Conservation (phyloP, 1,284 basidiomycete species). For the Filobasidium uniguttulatum region DNA sequence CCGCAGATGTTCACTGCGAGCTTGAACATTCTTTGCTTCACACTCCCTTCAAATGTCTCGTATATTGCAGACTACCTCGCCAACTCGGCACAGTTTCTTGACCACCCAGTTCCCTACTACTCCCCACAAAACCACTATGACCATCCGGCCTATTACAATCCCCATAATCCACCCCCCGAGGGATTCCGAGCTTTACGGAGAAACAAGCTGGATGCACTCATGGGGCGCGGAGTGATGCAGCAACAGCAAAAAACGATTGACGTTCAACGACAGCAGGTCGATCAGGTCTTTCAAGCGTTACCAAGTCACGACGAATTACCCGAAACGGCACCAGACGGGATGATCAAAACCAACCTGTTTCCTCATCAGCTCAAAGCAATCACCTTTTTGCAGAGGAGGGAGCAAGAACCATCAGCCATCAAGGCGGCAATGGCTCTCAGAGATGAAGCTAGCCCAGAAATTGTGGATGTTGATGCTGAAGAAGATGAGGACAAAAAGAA, state of each 20-base stretch:
- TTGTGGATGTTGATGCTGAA: neutral
- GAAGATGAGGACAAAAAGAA: constrained; percentile 23
- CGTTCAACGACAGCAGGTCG: constrained; percentile 82
- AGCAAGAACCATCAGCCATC: constrained; percentile 39
- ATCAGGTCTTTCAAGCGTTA: constrained; percentile 80
- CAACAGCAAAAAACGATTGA: constrained; percentile 56
- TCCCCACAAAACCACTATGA: constrained; percentile 46
- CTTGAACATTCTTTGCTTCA: constrained; percentile 76
- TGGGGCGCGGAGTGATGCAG: constrained; percentile 4
- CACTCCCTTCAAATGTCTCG: constrained; percentile 75
- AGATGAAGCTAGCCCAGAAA: neutral
- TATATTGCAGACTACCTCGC: constrained; percentile 64
- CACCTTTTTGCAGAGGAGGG: constrained; percentile 88
- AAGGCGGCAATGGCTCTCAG: constrained; percentile 21
- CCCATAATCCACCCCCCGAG: constrained; percentile 66
- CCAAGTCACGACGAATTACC: constrained; percentile 71
- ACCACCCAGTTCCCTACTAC: constrained; percentile 53
- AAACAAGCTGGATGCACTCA: constrained; percentile 2
- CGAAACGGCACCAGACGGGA: constrained; percentile 68
- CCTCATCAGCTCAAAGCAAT: constrained; percentile 97
- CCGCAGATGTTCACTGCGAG: constrained; percentile 36
- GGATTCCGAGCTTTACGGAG: constrained; percentile 42
- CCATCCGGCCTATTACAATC: constrained; percentile 63
- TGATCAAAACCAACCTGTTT: constrained; percentile 79
- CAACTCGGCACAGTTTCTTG: constrained; percentile 54